Evolutionary conservation across 1,284 basidiomycete genomes (phyloP).

Genomic region (Xanthoconium separans): DNA sequence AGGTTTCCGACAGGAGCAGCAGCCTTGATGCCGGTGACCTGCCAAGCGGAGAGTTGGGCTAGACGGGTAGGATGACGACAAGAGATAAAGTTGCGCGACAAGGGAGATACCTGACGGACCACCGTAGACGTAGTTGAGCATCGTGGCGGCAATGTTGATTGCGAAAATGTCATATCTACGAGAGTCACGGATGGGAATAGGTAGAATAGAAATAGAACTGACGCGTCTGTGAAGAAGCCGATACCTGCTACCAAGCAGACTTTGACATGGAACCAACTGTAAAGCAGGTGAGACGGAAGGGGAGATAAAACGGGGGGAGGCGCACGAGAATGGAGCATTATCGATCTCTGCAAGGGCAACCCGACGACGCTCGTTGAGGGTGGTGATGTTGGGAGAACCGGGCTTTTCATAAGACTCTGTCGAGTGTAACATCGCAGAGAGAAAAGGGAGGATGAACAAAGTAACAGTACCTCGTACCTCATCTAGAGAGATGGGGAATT

Average conservation of each 20-base stretch:
- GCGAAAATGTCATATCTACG: constrained; percentile 71
- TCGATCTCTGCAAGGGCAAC: constrained; percentile 76
- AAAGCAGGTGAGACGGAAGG: not conserved
- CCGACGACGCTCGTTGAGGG: constrained; percentile 53
- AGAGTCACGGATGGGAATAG: not conserved
- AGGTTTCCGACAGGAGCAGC: constrained; percentile 66
- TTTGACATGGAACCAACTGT: constrained; percentile 67
- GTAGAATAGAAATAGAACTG: constrained; percentile 29
- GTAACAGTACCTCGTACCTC: no score
- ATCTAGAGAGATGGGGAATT: no score
- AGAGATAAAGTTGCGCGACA: not conserved
- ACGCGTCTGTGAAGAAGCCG: constrained; percentile 52
- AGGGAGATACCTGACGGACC: constrained; percentile 31
- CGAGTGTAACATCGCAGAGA: constrained; percentile 16
- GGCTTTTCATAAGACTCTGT: constrained; percentile 29
- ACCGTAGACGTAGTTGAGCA: constrained; percentile 79
- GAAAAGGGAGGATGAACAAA: no score
- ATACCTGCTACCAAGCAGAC: constrained; percentile 73
- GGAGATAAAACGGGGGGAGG: not conserved
- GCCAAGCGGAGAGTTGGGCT: constrained; percentile 47
- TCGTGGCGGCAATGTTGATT: constrained; percentile 73
- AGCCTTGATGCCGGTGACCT: constrained; percentile 77
- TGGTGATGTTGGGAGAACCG: not conserved
- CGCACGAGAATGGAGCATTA: constrained; percentile 69
- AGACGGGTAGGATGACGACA: not conserved